phyloP scores from a whole-genome alignment of 2,329 filamentous ascomycete genomes.

The Stachybotrys elegans region DNA sequence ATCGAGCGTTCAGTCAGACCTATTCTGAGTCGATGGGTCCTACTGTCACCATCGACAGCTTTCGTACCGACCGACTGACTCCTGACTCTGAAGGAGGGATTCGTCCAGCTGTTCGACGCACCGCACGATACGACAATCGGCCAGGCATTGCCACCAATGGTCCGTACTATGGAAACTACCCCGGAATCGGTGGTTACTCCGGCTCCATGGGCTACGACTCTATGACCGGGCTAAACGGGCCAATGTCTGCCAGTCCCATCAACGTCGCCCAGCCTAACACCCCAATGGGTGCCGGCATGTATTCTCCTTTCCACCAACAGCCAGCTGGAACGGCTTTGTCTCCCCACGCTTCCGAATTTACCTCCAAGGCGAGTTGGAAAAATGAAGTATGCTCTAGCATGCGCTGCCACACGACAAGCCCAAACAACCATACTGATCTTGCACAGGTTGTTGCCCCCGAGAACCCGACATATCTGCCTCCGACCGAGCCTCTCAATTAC shows the following conservation, averaged over 20 bases:
- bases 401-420: constrained; percentile 1
- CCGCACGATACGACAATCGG: constrained; percentile 42
- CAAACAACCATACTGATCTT: no score
- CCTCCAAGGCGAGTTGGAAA: constrained; percentile 51
- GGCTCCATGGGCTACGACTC: constrained; percentile 29
- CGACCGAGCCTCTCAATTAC: constrained; percentile 92
- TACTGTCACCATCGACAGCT: constrained; percentile 32
- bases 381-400: constrained; percentile 38
- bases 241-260: constrained; percentile 21
- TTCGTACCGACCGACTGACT: constrained; percentile 40
- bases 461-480: constrained; percentile 73
- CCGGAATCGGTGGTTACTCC: constrained; percentile 23
- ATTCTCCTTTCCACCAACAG: constrained; percentile 47
- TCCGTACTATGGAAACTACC: constrained; percentile 27
- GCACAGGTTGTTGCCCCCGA: constrained; percentile 44
- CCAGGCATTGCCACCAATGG: constrained; percentile 30
- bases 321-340: constrained; percentile 63
- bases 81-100: constrained; percentile 44
- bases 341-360: constrained; percentile 71
- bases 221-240: no score
- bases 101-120: constrained; percentile 39
- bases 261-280: constrained; percentile 28
- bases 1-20: constrained; percentile 30
- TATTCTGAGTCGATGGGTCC: constrained; percentile 35
- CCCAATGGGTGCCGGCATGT: constrained; percentile 37